Evolutionary conservation across 164 flowering plant genomes (phyloP), one percentile per base, ranked within the genome.

Genomic region (Berberis vulgaris): DNA sequence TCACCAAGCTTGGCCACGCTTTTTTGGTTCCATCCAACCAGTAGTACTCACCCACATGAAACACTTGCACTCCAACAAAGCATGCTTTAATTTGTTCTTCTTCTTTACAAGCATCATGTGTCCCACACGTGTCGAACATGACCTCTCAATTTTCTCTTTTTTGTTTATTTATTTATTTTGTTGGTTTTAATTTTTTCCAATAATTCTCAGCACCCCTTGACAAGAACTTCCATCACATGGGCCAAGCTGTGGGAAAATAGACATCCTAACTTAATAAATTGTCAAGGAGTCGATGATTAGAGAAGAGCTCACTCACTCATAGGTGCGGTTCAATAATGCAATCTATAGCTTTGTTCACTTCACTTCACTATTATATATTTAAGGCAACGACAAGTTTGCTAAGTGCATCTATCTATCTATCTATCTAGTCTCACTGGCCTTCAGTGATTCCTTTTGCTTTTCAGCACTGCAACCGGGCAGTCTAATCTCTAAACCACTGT

Each of bases 151-250:
- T 26, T 6, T 5, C 54, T 10, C 3, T 13, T 45, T n/a, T 26
- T 26, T 26, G 26, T 26, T 26, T 26, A 26, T 26, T 0, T 26
- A 26, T 59, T 6, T 45, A 47, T 6, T 3, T 7, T 52, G 54
- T 38, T 41, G 3, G 44, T 44, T 59, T 38, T 6, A 8, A 43
- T 44, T 41, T 43, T 42, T 45, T 38, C 12, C 47, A 26, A n/a
- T 49, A 41, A 42, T 56, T 2, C 12, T 60, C 64, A 49, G 59
- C 59, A 44, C 40, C 13, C 10, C 57, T n/a, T 45, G 7, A 45
- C 59, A 7, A 46, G 54, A 61, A 67, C 69, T 64, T 67, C 46
- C 70, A 70, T 73, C 82, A 79, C 82, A 72, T 81, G 80, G 75
- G 72, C 73, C 77, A 69, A 69, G 71, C 70, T 72, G 72, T 56